These are phyloP conservation scores for Xerocomellus chrysenteron DNA, from an alignment of 768 basidiomycete species.

Conservation along the genomic window DNA sequence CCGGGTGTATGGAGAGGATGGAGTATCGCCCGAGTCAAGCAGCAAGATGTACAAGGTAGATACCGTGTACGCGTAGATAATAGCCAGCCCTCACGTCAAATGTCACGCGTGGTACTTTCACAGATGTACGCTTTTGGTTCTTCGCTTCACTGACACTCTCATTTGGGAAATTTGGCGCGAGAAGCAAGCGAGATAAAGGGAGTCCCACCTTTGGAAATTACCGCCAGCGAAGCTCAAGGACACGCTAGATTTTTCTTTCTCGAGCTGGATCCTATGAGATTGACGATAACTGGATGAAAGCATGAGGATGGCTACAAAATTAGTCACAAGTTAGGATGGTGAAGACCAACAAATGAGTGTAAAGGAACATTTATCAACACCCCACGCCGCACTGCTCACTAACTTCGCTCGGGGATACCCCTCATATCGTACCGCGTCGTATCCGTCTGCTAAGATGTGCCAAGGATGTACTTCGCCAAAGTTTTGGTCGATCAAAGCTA, in stretches of 20 bases:
- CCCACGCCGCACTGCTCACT: neutral
- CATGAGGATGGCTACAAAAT: slow-evolving; percentile 2
- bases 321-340: neutral
- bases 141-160: neutral
- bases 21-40: slow-evolving; percentile 38
- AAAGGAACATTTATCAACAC: neutral
- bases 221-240: neutral
- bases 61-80: slow-evolving; percentile 48
- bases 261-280: neutral
- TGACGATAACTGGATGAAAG: neutral
- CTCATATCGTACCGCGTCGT: slow-evolving; percentile 33
- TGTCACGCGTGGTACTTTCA: neutral
- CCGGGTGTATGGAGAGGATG: slow-evolving; percentile 59
- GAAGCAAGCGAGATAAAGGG: slow-evolving; percentile 22
- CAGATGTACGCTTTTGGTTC: neutral
- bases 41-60: slow-evolving; percentile 70
- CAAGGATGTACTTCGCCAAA: slow-evolving; percentile 39
- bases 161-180: neutral
- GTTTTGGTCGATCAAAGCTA: slow-evolving; percentile 45
- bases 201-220: slow-evolving; percentile 12
- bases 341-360: slow-evolving; percentile 1
- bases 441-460: slow-evolving; percentile 32
- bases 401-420: neutral
- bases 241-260: neutral
- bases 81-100: neutral